Base-by-base conservation (phyloP, 2,329 filamentous ascomycete species). In the Didymella segeticola region DNA sequence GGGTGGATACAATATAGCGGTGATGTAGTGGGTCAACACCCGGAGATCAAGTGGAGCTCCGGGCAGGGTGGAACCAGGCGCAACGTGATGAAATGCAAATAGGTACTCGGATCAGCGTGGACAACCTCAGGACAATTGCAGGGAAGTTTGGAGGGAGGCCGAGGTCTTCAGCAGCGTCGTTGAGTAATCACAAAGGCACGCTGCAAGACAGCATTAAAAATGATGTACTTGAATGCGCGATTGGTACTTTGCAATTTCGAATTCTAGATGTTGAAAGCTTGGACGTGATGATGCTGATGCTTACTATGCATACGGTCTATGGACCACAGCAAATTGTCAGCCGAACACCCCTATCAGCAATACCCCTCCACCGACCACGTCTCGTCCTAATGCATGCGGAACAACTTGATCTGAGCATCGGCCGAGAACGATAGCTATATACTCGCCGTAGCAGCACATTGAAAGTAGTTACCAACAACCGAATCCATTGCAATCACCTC, bases 311-410 rank as follows among this genome's bases (percentile, higher is more conserved):
- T 27, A 19, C 30, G 39, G 39, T 49, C 51, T 14, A 45, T 45
- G 29, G 45, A 48, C 51, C 20, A 9, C 11, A 10, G 15, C 14
- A 33, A 37, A 42, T 12, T 22, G 34, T 46, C 41, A 23, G 15
- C 51, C 51, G 39, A 42, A 29, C 42, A 45, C 14, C 38, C 53
- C 41, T 59, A 26, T 38, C 43, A 51, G 50, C 51, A 48, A 50
- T 39, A 51, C 33, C 39, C 38, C 27, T 20, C 33, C n/a, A 41
- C 29, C 58, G 19, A 45, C 53, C 38, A 49, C 48, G 58, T 41
- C 11, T 47, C 46, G 30, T 45, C 45, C 34, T 34, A 12, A 34
- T 26, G 27, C 46, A 49, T 36, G 41, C 51, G 47, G 34, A 50
- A 36, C n/a, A 20, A 20, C 15, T 26, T 45, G 22, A 46, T n/a